Evolutionary conservation across 805 yeast genomes (phyloP), one percentile per base, ranked within the genome.

Genomic region (Candida railenensis): DNA sequence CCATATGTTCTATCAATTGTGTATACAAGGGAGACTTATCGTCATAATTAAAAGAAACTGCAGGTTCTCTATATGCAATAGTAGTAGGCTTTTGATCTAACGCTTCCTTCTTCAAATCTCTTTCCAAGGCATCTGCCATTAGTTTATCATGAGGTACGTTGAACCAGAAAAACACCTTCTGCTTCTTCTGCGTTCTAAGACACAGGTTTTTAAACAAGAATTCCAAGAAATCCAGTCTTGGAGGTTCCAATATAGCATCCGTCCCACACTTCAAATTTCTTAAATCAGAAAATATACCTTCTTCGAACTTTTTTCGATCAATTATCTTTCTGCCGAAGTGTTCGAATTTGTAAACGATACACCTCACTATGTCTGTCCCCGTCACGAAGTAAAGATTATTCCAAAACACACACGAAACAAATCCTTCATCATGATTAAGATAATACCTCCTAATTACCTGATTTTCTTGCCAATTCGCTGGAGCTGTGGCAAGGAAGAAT

Each of bases 141-240:
- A 92, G 71, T 60, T 86, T 83, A 60, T 91, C 96, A 65, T 92
- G 98, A 20, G 94, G 94, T 8, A 94, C 97, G 59, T 91, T 86
- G 63, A 87, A 90, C 98, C 98, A 94, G 65, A 86, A 89, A 62
- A 92, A 92, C 37, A 92, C 97, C 61, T 94, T 92, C 63, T 92
- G 99, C 59, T 94, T 92, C 76, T 92, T 92, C 58, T 92, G 97
- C 0, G 99, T 92, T 56, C 96, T 77, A 21, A 92, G 73, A 61
- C 98, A 92, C 52, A 84, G 82, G 62, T 92, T 88, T 59, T 85
- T 87, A 67, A 87, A 89, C 22, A 92, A 71, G 57, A 92, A 90
- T 51, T 85, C 87, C 49, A 92, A 73, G 61, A 92, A 90, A 32
- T 82, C 83, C 0, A 96, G 88, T 60, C 87, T 82, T 14, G 98